Evolutionary conservation across 2,329 filamentous ascomycete genomes (phyloP), one percentile per base, ranked within the genome.

Genomic region (Daldinia sp.): DNA sequence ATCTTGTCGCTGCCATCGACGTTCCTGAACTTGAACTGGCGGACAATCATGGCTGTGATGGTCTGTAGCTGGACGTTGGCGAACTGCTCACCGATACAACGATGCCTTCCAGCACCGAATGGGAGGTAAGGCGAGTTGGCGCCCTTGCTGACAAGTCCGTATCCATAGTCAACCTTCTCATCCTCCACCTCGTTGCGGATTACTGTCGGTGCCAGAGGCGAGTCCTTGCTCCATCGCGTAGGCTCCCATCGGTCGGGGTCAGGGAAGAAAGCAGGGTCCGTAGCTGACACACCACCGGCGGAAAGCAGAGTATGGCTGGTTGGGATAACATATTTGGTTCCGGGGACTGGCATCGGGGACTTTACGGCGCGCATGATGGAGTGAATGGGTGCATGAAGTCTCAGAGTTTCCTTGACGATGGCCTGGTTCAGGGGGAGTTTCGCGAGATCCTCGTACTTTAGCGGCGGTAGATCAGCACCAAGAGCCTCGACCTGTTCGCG

Each of bases 51-150:
- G 57, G 90, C 93, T 12, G 91, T 84, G 73, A 98, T 97, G 50
- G 93, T 94, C 78, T 94, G 91, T 70, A 98, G 85, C 82, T 98
- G 95, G 65, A 97, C 86, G 79, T 97, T 97, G 74, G 95, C 95
- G 80, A 98, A 98, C 77, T 97, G 93, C 85, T 98, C 95, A 72
- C 95, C 95, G 77, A 98, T 98, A 82, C 95, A 98, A 73, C 95
- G 87, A 82, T 98, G 95, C 73, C 95, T 87, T 46, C 95, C 95
- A 33, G 94, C 95, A 65, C 95, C 95, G 78, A 98, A 98, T 1
- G 95, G 95, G 54, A 98, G 88, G 80, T 98, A 98, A 0, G 95
- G 94, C 59, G 92, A 97, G 67, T 89, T 89, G 13, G 93, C 91
- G 63, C 95, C 95, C 85, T 98, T 97, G 86, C 89, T 94, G 73